Conservation (phyloP, 2,329 filamentous ascomycete genomes). For the Cryphonectria radicalis region DNA sequence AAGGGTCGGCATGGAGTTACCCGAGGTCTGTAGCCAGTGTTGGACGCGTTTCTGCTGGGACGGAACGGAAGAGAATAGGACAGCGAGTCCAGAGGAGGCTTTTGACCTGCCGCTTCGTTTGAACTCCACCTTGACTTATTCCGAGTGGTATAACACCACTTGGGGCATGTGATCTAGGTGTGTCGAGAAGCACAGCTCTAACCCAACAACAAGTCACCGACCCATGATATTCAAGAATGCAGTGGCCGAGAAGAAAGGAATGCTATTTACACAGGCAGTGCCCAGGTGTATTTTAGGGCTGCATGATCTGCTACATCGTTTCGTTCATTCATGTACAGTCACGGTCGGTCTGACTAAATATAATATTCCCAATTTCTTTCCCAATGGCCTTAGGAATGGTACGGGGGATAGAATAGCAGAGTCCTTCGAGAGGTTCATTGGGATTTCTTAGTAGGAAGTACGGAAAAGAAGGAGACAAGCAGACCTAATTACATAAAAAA, state of each 20-base stretch:
- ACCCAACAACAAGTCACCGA: neutral
- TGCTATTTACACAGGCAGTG: too few relatives aligned
- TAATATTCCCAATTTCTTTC: too few relatives aligned
- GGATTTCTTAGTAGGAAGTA: too few relatives aligned
- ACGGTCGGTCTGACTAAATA: too few relatives aligned
- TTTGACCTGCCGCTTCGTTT: neutral
- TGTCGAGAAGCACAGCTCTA: neutral
- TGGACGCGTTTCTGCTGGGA: constrained; percentile 10
- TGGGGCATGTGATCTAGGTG: neutral
- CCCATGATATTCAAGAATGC: neutral
- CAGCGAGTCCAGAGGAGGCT: neutral
- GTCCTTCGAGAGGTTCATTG: too few relatives aligned
- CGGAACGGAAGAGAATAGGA: neutral
- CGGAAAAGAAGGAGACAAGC: too few relatives aligned
- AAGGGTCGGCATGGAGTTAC: neutral
- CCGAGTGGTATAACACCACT: neutral
- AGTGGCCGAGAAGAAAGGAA: neutral
- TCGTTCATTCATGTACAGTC: too few relatives aligned
- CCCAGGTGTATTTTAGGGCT: too few relatives aligned
- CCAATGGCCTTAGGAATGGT: too few relatives aligned
- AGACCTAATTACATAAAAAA: too few relatives aligned
- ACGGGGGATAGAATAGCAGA: too few relatives aligned
- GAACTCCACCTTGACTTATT: neutral
- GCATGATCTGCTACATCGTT: too few relatives aligned
- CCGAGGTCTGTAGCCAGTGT: constrained; percentile 1